Evolutionary conservation across 495 filamentous ascomycete genomes (phyloP).

Genomic region (Aspergillus biplanus): DNA sequence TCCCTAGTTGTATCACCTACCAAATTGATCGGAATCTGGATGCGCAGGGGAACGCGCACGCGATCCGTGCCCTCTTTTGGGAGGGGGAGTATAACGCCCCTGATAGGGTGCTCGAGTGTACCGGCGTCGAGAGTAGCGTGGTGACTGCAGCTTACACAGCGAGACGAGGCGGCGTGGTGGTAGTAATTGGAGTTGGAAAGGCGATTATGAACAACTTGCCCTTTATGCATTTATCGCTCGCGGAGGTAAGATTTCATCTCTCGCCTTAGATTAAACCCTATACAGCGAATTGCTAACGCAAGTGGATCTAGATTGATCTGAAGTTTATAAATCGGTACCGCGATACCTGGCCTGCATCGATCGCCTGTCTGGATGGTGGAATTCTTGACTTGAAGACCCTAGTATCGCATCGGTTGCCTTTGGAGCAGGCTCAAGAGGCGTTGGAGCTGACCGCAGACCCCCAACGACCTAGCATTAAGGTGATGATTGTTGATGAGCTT

Average conservation of each 20-base stretch:
- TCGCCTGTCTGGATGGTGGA: slow-evolving; percentile 47
- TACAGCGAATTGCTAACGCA: slow-evolving; percentile 1
- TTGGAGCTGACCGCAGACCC: slow-evolving; percentile 54
- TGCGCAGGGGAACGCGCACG: slow-evolving; percentile 53
- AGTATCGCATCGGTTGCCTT: slow-evolving; percentile 69
- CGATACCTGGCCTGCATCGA: slow-evolving; percentile 64
- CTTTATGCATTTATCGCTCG: slow-evolving; percentile 67
- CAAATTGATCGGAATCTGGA: slow-evolving; percentile 49
- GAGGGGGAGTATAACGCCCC: slow-evolving; percentile 54
- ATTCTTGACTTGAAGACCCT: slow-evolving; percentile 63
- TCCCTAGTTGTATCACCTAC: slow-evolving; percentile 58
- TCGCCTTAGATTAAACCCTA: neutral
- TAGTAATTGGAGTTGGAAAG: slow-evolving; percentile 67
- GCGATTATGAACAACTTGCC: slow-evolving; percentile 64
- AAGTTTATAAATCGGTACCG: slow-evolving; percentile 68
- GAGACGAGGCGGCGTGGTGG: slow-evolving; percentile 60
- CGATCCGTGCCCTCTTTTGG: slow-evolving; percentile 56
- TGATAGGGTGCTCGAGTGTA: slow-evolving; percentile 64
- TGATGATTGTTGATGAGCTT: slow-evolving; percentile 60
- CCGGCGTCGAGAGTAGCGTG: slow-evolving; percentile 63
- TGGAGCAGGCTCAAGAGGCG: slow-evolving; percentile 60
- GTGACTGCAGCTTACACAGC: slow-evolving; percentile 58
- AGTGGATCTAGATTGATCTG: slow-evolving; percentile 54
- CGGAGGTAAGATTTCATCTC: slow-evolving; percentile 42
- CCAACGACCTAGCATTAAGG: slow-evolving; percentile 57